A percentile compares a stretch with the other conserved stretches of the same genome.
phyloP scores from a whole-genome alignment of 352 stramenopile species.

The Phytopythium montanum region DNA sequence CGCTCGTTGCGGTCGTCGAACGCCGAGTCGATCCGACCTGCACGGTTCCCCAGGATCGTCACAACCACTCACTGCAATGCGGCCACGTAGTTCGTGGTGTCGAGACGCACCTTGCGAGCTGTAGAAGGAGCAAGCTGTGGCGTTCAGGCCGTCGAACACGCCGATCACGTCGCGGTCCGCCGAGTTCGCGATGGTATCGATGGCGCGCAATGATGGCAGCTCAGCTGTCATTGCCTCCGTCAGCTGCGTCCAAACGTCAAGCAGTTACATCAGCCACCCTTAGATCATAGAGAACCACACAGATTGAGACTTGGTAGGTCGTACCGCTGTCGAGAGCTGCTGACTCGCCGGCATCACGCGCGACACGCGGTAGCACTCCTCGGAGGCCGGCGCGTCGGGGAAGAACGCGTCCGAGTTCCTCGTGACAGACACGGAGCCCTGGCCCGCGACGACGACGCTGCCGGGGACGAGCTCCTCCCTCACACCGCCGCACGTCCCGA shows the following conservation, averaged over 20 bases:
- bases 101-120: conserved; percentile 51
- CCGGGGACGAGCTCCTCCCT: conserved; percentile 31
- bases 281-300: not conserved
- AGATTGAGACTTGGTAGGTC: not conserved
- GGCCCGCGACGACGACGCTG: conserved; percentile 47
- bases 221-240: conserved; percentile 21
- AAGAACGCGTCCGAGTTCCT: conserved; percentile 56
- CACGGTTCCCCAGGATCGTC: not conserved
- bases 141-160: conserved; percentile 49
- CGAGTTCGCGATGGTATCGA: conserved; percentile 13
- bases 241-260: conserved; percentile 13
- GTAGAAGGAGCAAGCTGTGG: conserved; percentile 66
- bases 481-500: conserved; percentile 58
- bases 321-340: conserved; percentile 24
- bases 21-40: conserved; percentile 31
- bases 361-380: conserved; percentile 28
- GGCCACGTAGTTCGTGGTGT: not conserved
- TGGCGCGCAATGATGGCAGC: conserved; percentile 14
- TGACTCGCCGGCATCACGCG: conserved; percentile 30
- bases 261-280: too few relatives aligned
- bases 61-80: not conserved
- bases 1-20: conserved; percentile 69
- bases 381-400: conserved; percentile 12
- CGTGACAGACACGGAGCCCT: conserved; percentile 38
- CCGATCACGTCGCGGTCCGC: conserved; percentile 13